Evolutionary conservation across 1,284 basidiomycete genomes (phyloP).

Genomic region (Trametes pubescens): DNA sequence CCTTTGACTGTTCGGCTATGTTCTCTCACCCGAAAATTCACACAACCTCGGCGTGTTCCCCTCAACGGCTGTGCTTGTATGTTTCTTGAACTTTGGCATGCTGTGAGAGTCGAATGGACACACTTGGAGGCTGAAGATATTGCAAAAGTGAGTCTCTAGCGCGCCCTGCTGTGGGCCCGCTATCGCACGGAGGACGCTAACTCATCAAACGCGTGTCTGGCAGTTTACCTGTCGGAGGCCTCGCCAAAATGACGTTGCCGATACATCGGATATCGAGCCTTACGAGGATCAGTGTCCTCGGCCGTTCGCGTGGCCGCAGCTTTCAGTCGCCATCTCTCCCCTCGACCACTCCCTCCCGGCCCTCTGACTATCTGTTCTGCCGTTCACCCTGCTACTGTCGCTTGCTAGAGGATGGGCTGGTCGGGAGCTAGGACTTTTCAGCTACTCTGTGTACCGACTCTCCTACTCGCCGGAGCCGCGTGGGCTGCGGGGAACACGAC

Average conservation of each 20-base stretch:
- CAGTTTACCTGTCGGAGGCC: not conserved
- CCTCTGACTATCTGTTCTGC: not conserved
- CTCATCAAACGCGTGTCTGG: not conserved
- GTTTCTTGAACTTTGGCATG: too few relatives aligned
- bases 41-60: too few relatives aligned
- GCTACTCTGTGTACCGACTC: not conserved
- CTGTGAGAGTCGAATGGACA: too few relatives aligned
- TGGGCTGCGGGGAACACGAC: conserved; percentile 27
- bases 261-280: not conserved
- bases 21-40: not conserved
- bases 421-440: not conserved
- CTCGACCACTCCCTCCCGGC: not conserved
- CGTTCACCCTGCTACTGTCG: not conserved
- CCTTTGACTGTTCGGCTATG: not conserved
- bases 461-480: not conserved
- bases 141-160: too few relatives aligned
- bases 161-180: not conserved
- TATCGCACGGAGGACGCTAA: not conserved
- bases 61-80: too few relatives aligned
- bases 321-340: not conserved
- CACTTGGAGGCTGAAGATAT: too few relatives aligned
- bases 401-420: not conserved
- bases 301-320: not conserved
- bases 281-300: not conserved
- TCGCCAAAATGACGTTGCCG: not conserved